Evolutionary conservation across 306 rosid species (phyloP).

Genomic region (Canavalia ensiformis): DNA sequence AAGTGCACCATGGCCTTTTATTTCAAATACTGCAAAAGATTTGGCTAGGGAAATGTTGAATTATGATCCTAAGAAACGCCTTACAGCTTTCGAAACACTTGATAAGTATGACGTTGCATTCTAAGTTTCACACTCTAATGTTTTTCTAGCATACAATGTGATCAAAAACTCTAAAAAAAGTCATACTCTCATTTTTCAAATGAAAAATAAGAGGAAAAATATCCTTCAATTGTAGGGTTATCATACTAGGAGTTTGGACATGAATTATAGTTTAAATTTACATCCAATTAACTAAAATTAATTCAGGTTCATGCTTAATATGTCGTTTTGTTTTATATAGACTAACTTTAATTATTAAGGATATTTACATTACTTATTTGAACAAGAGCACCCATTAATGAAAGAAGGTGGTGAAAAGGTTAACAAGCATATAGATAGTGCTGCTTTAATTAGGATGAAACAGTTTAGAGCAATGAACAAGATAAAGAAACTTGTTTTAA

Average conservation of each 20-base stretch:
- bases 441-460: constrained; percentile 86
- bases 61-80: constrained; percentile 73
- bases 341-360: constrained; percentile 28
- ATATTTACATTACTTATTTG: constrained; percentile 41
- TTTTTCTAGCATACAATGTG: not conserved
- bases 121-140: not conserved
- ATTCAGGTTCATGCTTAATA: constrained; percentile 3
- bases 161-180: not conserved
- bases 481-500: constrained; percentile 80
- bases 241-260: not conserved
- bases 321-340: not conserved
- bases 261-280: not conserved
- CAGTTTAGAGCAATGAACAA: constrained; percentile 99
- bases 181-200: not conserved
- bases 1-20: constrained; percentile 86
- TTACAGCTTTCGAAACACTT: constrained; percentile 83
- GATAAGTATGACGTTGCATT: constrained; percentile 54
- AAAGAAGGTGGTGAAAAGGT: constrained; percentile 73
- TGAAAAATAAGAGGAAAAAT: not conserved
- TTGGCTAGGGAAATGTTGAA: constrained; percentile 77
- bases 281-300: not conserved
- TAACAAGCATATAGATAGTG: constrained; percentile 83
- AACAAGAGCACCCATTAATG: constrained; percentile 91
- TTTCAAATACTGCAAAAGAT: constrained; percentile 88
- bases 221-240: not conserved